Percentiles rank a stretch among this genome's conserved stretches.
Evolutionary conservation across 441 rosid species (phyloP).

Genomic region (Pelargonium myrrhifolium): DNA sequence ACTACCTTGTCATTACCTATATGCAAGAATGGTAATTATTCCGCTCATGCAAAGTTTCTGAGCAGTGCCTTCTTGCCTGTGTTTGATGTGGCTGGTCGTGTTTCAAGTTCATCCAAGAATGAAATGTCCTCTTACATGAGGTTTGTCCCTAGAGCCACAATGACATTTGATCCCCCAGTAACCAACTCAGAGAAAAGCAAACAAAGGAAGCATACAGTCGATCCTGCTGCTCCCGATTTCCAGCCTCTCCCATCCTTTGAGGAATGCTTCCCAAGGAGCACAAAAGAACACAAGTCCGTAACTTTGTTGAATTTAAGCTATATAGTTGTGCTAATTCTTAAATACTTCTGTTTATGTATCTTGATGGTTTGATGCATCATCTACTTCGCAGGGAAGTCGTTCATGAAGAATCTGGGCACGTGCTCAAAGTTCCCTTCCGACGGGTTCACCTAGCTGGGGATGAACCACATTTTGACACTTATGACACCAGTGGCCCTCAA

Average conservation of each 20-base stretch:
- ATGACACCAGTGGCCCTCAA: constrained; percentile 96
- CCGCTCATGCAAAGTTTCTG: constrained; percentile 39
- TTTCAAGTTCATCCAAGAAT: constrained; percentile 33
- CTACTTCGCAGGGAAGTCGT: constrained; percentile 51
- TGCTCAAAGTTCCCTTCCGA: constrained; percentile 81
- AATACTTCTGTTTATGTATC: neutral
- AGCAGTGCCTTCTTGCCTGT: constrained; percentile 47
- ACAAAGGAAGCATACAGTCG: constrained; percentile 61
- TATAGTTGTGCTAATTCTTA: neutral
- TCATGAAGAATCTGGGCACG: constrained; percentile 76
- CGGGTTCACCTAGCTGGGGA: constrained; percentile 75
- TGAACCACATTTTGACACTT: constrained; percentile 71
- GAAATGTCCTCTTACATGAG: constrained; percentile 21
- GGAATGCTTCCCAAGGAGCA: constrained; percentile 85
- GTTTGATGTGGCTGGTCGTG: constrained; percentile 39
- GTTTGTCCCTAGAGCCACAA: constrained; percentile 44
- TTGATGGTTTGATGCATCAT: constrained; percentile 9
- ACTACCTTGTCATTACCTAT: constrained; percentile 39
- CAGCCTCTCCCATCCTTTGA: constrained; percentile 77
- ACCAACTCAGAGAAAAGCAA: constrained; percentile 39
- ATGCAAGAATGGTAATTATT: constrained; percentile 45
- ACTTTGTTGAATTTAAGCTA: neutral
- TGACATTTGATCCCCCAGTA: constrained; percentile 67
- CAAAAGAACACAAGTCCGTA: constrained; percentile 58
- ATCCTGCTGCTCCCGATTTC: constrained; percentile 90